phyloP scores from a whole-genome alignment of 768 basidiomycete genomes.

The Tulasnella sp. region DNA sequence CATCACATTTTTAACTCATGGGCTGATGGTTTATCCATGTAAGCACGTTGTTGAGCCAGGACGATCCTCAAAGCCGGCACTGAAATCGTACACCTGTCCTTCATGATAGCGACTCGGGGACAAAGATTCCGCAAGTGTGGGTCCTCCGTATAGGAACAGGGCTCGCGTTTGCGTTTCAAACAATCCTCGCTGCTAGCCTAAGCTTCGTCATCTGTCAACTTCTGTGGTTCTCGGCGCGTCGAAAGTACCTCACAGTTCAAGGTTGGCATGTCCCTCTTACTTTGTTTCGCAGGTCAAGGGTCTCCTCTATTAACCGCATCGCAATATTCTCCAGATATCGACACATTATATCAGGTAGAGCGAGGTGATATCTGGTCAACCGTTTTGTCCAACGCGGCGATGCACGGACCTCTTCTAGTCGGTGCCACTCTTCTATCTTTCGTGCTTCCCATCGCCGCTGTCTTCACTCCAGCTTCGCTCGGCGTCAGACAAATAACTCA shows the following conservation, averaged over 20 bases:
- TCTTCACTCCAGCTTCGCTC: neutral
- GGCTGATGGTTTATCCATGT: neutral
- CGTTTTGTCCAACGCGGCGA: neutral
- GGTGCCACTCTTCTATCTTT: neutral
- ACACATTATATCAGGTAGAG: neutral
- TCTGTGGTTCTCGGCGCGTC: neutral
- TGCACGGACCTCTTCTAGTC: neutral
- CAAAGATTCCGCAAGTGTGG: neutral
- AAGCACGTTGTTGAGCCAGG: neutral
- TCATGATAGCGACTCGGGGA: neutral
- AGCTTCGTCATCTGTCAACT: neutral
- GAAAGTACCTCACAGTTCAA: neutral
- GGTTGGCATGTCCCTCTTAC: neutral
- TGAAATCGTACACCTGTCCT: neutral
- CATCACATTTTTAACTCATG: neutral
- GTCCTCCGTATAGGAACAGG: neutral
- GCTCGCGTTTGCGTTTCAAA: neutral
- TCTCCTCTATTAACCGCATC: no score
- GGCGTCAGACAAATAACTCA: neutral
- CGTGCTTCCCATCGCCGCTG: neutral
- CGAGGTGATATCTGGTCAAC: neutral
- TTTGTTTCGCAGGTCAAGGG: no score
- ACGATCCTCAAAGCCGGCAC: neutral
- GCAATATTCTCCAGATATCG: neutral
- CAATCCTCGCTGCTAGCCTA: neutral